These are phyloP conservation scores for Trametes cubensis DNA, from an alignment of 768 basidiomycete species.

Conservation along the genomic window DNA sequence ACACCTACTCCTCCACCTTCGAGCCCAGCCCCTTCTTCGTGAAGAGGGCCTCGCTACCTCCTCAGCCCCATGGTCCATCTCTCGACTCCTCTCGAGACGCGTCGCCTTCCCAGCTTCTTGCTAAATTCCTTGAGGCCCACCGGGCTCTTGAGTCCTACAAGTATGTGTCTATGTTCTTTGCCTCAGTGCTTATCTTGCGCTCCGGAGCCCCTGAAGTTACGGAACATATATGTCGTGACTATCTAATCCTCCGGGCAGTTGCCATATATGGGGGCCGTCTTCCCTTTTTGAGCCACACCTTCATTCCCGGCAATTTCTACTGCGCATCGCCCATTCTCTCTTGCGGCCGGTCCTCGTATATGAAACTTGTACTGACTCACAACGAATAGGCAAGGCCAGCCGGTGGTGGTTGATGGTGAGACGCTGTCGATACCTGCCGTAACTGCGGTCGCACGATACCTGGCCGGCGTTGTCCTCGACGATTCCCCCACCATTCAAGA, in stretches of 20 bases:
- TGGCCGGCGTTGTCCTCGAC: slow-evolving; percentile 53
- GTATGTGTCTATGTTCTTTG: slow-evolving; percentile 40
- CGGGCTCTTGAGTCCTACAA: slow-evolving; percentile 67
- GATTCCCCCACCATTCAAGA: slow-evolving; percentile 48
- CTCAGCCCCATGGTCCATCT: not conserved
- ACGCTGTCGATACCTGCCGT: slow-evolving; percentile 76
- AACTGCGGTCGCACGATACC: slow-evolving; percentile 71
- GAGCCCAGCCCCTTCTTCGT: slow-evolving; percentile 13
- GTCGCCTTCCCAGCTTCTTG: slow-evolving; percentile 42
- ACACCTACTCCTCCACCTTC: slow-evolving; percentile 13
- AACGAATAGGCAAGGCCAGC: slow-evolving; percentile 56
- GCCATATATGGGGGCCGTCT: not conserved
- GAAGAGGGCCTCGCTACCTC: slow-evolving; percentile 11
- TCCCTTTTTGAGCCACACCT: not conserved
- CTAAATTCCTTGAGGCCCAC: slow-evolving; percentile 59
- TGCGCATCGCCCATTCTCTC: not conserved
- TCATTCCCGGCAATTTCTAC: not conserved
- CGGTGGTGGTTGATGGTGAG: slow-evolving; percentile 69
- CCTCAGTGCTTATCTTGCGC: not conserved
- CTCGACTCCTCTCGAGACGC: slow-evolving; percentile 5
- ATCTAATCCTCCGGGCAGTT: not conserved
- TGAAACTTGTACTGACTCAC: not conserved
- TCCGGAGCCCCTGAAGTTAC: not conserved
- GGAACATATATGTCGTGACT: slow-evolving; percentile 3
- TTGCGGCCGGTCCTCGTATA: not conserved